Evolutionary conservation across 179 eudicot genomes (phyloP).

Genomic region (Silene vulgaris): DNA sequence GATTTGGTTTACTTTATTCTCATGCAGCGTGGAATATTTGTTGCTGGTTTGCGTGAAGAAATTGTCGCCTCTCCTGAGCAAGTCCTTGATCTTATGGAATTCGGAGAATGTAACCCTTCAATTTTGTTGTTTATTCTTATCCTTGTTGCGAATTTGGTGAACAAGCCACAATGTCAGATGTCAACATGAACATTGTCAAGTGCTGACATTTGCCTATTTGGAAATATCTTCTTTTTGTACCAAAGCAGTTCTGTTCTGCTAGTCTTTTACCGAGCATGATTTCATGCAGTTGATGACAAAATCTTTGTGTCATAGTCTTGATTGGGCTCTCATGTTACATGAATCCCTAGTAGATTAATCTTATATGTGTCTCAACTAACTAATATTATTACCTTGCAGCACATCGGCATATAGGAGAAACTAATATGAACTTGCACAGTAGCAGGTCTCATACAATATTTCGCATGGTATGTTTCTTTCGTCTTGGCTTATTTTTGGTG

Average conservation of each 20-base stretch:
- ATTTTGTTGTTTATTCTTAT: conserved; percentile 2
- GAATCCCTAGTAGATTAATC: conserved; percentile 6
- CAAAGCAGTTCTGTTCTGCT: conserved; percentile 6
- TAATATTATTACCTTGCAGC: conserved; percentile 41
- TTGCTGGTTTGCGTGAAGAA: conserved; percentile 93
- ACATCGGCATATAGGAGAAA: conserved; percentile 93
- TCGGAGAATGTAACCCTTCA: conserved; percentile 60
- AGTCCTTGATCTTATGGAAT: conserved; percentile 83
- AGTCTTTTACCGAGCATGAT: neutral
- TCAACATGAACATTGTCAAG: neutral
- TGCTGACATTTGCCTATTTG: conserved; percentile 7
- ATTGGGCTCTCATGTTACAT: conserved; percentile 10
- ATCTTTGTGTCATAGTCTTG: neutral
- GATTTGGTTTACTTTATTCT: conserved; percentile 4
- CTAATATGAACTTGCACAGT: conserved; percentile 92
- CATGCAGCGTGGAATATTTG: conserved; percentile 83
- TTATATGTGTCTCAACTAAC: conserved; percentile 17
- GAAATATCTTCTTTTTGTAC: neutral
- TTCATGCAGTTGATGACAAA: neutral
- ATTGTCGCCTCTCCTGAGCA: conserved; percentile 92
- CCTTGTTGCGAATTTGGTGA: neutral
- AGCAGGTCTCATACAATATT: conserved; percentile 97
- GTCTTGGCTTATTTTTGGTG: neutral
- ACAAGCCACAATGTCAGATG: neutral
- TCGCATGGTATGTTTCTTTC: conserved; percentile 66